Evolutionary conservation across 257 asterid genomes (phyloP).

Genomic region (Scutellaria barbata): DNA sequence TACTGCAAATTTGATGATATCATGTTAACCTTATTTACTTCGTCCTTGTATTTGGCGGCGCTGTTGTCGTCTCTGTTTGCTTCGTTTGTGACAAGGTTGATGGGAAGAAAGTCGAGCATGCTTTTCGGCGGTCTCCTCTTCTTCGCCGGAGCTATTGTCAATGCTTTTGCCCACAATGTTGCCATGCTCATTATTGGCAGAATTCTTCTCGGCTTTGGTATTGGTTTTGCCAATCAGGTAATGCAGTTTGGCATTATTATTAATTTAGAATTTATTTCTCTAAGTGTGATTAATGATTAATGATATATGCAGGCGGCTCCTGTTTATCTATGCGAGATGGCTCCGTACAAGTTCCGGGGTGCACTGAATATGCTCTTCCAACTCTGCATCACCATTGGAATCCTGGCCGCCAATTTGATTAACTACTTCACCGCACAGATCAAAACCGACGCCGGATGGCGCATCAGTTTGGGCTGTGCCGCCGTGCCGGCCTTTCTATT

Average conservation of each 20-base stretch:
- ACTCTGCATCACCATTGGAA: slow-evolving; percentile 51
- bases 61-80: slow-evolving; percentile 31
- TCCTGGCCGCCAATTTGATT: slow-evolving; percentile 38
- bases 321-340: slow-evolving; percentile 52
- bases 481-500: slow-evolving; percentile 48
- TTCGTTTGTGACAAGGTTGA: background rate
- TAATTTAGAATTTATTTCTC: background rate
- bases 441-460: slow-evolving; percentile 36
- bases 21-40: slow-evolving; percentile 35
- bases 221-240: slow-evolving; percentile 53
- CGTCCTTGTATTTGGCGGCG: slow-evolving; percentile 47
- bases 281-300: background rate
- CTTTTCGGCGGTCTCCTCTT: slow-evolving; percentile 36
- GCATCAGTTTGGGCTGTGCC: slow-evolving; percentile 48
- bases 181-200: slow-evolving; percentile 42
- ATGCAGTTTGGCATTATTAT: too few species aligned
- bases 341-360: slow-evolving; percentile 57
- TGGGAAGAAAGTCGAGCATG: slow-evolving; percentile 41
- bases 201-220: slow-evolving; percentile 41
- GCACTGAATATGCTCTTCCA: slow-evolving; percentile 53
- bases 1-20: slow-evolving; percentile 41
- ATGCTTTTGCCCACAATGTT: slow-evolving; percentile 27
- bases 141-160: slow-evolving; percentile 35
- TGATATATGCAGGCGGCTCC: slow-evolving; percentile 41
- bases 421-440: slow-evolving; percentile 32